Conservation (phyloP, 2,329 filamentous ascomycete species). For the Ophiostoma perfectum region DNA sequence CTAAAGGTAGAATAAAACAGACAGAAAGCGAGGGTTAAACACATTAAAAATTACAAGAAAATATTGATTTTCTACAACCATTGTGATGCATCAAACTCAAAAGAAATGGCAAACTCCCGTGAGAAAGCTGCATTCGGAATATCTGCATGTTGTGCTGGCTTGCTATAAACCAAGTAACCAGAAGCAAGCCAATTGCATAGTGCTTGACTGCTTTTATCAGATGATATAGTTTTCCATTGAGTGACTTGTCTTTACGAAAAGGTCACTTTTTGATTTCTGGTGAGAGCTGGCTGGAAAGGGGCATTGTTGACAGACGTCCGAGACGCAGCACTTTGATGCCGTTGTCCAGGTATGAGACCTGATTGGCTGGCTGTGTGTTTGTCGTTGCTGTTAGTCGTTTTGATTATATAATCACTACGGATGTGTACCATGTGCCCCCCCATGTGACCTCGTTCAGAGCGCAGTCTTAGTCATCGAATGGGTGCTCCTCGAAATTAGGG, state of each 20-base stretch:
- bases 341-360: conserved; percentile 8
- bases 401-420: too few relatives aligned
- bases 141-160: too few relatives aligned
- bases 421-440: background rate
- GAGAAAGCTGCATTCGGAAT: too few relatives aligned
- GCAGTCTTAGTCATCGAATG: background rate
- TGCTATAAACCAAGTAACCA: too few relatives aligned
- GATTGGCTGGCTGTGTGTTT: background rate
- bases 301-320: conserved; percentile 16
- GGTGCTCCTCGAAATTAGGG: conserved; percentile 7
- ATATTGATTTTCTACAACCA: too few relatives aligned
- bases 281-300: background rate
- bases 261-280: background rate
- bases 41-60: too few relatives aligned
- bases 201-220: too few relatives aligned
- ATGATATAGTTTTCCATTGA: background rate
- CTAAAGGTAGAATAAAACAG: too few relatives aligned
- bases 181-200: too few relatives aligned
- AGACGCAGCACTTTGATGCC: background rate
- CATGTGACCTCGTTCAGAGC: background rate
- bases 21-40: too few relatives aligned
- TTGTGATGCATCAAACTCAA: too few relatives aligned
- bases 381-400: background rate
- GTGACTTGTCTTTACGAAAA: background rate
- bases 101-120: too few relatives aligned